A percentile compares a stretch with the other conserved stretches of the same genome.
Evolutionary conservation across 169 alveolate species (phyloP).

Genomic region (Eimeria maxima): DNA sequence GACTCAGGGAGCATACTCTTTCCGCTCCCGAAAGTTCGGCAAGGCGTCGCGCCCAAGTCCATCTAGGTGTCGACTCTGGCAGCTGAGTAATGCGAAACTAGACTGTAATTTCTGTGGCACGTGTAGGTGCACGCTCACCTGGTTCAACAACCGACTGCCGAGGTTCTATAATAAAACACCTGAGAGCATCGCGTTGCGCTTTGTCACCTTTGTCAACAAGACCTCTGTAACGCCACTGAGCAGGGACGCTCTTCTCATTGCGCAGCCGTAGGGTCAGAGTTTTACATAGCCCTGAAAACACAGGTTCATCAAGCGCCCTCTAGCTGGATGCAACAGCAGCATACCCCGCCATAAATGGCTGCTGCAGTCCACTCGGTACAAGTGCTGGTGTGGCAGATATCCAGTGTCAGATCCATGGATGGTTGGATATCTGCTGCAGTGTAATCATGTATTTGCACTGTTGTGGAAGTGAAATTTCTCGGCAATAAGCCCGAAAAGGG

Average conservation of each 20-base stretch:
- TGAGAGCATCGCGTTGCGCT: conserved; percentile 62
- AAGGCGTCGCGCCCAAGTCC: not conserved
- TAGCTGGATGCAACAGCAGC: not conserved
- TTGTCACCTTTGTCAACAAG: conserved; percentile 89
- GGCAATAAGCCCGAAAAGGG: not conserved
- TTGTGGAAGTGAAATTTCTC: not conserved
- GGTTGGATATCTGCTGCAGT: not conserved
- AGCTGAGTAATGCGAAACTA: not conserved
- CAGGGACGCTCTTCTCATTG: conserved; percentile 94
- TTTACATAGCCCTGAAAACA: conserved; percentile 92
- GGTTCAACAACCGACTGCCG: conserved; percentile 54
- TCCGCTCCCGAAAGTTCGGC: not conserved
- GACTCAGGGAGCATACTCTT: not conserved
- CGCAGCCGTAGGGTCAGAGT: conserved; percentile 88
- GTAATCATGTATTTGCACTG: not conserved
- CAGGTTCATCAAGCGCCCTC: not conserved
- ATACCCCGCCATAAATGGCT: not conserved
- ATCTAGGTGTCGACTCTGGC: too few species aligned
- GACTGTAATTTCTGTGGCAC: not conserved
- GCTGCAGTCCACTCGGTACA: not conserved
- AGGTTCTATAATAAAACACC: conserved; percentile 60
- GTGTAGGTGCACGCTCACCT: conserved; percentile 22
- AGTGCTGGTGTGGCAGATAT: not conserved
- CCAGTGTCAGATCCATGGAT: not conserved
- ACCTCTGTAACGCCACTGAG: conserved; percentile 93